Evolutionary conservation across 2,329 filamentous ascomycete species (phyloP).

Genomic region (Chaetomium sp.): DNA sequence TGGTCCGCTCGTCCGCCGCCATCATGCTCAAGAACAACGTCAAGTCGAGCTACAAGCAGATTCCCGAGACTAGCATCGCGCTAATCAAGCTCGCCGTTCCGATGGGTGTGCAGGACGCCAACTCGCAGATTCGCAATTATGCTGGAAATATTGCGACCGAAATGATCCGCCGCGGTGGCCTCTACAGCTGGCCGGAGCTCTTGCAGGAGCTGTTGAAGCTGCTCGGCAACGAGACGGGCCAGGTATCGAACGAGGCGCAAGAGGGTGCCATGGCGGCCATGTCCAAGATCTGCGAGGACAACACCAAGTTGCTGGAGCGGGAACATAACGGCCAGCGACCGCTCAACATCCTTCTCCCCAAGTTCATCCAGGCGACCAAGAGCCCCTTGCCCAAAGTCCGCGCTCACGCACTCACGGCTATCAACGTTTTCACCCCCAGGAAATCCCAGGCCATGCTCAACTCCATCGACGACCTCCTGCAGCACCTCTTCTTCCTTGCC

Average conservation of each 20-base stretch:
- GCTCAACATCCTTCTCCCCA: slow-evolving; percentile 84
- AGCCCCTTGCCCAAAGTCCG: slow-evolving; percentile 77
- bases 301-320: slow-evolving; percentile 79
- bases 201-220: slow-evolving; percentile 79
- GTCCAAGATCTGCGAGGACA: slow-evolving; percentile 96
- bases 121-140: slow-evolving; percentile 80
- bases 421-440: slow-evolving; percentile 89
- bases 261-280: slow-evolving; percentile 93
- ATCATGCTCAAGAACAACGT: slow-evolving; percentile 97
- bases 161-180: slow-evolving; percentile 78
- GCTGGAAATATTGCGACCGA: slow-evolving; percentile 95
- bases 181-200: slow-evolving; percentile 89
- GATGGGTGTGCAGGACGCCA: slow-evolving; percentile 77
- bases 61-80: slow-evolving; percentile 70
- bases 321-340: slow-evolving; percentile 88
- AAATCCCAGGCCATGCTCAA: slow-evolving; percentile 80
- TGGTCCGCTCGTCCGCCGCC: slow-evolving; percentile 83
- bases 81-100: slow-evolving; percentile 82
- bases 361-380: slow-evolving; percentile 83
- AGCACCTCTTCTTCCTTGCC: slow-evolving; percentile 79
- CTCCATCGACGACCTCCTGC: slow-evolving; percentile 78
- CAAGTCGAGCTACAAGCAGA: slow-evolving; percentile 71
- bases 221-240: slow-evolving; percentile 71
- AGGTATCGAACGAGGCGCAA: slow-evolving; percentile 70
- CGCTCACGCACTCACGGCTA: slow-evolving; percentile 74